phyloP scores from a whole-genome alignment of 495 filamentous ascomycete species.

The Talaromyces thailandensis region DNA sequence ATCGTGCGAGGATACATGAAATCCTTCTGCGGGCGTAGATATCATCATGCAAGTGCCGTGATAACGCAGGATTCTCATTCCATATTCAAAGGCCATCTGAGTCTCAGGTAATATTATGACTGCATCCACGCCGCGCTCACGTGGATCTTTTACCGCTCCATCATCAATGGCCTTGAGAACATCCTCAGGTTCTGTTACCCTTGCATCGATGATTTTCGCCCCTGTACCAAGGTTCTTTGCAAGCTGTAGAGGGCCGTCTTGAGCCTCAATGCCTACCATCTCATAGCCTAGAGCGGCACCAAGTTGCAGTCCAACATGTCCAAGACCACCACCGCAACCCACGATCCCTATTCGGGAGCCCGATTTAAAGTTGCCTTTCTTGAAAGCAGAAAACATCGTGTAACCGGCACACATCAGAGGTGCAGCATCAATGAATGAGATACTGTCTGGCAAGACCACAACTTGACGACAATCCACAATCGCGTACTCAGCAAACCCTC shows the following conservation, averaged over 20 bases:
- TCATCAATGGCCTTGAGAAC: conserved; percentile 5
- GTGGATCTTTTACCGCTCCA: neutral
- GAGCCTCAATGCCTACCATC: conserved; percentile 13
- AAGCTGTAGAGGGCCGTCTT: conserved; percentile 1
- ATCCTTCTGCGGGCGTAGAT: conserved; percentile 8
- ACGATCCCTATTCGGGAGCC: conserved; percentile 16
- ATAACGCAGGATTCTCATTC: conserved; percentile 7
- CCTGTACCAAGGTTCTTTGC: neutral
- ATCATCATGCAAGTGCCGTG: conserved; percentile 12
- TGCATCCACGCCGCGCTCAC: conserved; percentile 7
- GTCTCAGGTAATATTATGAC: conserved; percentile 9
- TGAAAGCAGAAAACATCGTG: conserved; percentile 15
- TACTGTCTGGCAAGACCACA: conserved; percentile 20
- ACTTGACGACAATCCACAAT: conserved; percentile 17
- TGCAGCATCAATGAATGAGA: conserved; percentile 22
- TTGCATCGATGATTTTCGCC: neutral
- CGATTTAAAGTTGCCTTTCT: neutral
- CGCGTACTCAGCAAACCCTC: conserved; percentile 24
- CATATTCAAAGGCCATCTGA: conserved; percentile 8
- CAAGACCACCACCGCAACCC: conserved; percentile 14
- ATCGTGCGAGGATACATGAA: conserved; percentile 7
- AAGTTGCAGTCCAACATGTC: conserved; percentile 20
- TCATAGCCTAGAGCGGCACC: conserved; percentile 16
- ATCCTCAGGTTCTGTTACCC: neutral
- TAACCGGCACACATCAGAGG: conserved; percentile 33